Base-by-base conservation (phyloP, 768 basidiomycete species). In the Gymnopilus junonius region DNA sequence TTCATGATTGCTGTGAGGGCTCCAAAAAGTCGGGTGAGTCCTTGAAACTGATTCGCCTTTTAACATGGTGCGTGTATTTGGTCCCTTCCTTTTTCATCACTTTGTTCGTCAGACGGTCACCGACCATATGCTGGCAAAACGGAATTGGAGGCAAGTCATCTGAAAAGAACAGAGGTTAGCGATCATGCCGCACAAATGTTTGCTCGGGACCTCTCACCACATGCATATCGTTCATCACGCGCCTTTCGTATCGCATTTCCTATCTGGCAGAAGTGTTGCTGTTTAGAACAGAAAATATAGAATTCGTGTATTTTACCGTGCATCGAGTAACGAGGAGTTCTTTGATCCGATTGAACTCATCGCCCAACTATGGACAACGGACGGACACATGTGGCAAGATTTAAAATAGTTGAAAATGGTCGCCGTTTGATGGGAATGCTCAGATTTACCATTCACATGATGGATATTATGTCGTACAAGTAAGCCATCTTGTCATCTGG, bases 1-100 rank as follows among this genome's bases (percentile, higher is more conserved):
- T 65, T 65, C 64, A 65, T 65, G 60, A 27, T 23, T 29, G 40
- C 29, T 37, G 29, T 66, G 21, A 43, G 11, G 39, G 15, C n/a
- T 35, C 48, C 32, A 29, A 29, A 7, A 31, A 29, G 29, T 29
- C 32, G n/a, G 17, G 8, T 29, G 4, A 15, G 4, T 31, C 14
- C n/a, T 29, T 29, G 31, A 20, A 4, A 29, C 10, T 8, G 10
- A 3, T 29, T n/a, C 17, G 29, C 4, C 29, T 48, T 51, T 51
- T 51, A 51, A 7, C 3, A 10, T 32, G 31, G 4, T 14, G 3
- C 15, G n/a, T n/a, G 10, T 51, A 51, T 51, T 29, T 32, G 29
- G 48, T 32, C 29, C 7, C 17, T 32, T 51, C 48, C 29, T 51
- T 32, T 51, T 32, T 29, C 27, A 51, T 51, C 7, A 17, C 27